Conservation (phyloP, 2,329 filamentous ascomycete genomes). For the Arthrinium phaeospermum region DNA sequence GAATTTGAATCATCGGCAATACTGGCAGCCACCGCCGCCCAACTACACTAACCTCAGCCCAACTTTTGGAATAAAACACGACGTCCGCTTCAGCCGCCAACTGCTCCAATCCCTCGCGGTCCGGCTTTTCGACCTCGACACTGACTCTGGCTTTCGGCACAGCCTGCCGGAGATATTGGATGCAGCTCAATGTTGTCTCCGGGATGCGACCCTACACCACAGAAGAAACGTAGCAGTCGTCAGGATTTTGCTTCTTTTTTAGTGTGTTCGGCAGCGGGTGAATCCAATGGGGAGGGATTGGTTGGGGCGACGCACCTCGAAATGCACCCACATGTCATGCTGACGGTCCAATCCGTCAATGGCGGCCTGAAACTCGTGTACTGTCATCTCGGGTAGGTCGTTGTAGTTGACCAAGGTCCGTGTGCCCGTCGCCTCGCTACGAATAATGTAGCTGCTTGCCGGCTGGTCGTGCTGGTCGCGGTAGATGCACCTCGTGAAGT, state of each 20-base stretch:
- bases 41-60: slow-evolving; percentile 65
- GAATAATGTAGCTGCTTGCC: slow-evolving; percentile 73
- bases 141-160: slow-evolving; percentile 60
- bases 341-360: slow-evolving; percentile 45
- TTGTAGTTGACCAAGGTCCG: slow-evolving; percentile 76
- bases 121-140: slow-evolving; percentile 76
- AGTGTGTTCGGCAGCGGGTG: slow-evolving; percentile 9
- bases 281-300: slow-evolving; percentile 5
- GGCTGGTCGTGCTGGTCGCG: slow-evolving; percentile 59
- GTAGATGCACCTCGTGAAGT: slow-evolving; percentile 64
- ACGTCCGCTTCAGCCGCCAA: slow-evolving; percentile 69
- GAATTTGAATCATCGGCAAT: not conserved
- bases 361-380: slow-evolving; percentile 60
- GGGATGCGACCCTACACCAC: slow-evolving; percentile 64
- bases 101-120: slow-evolving; percentile 61
- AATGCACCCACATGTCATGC: slow-evolving; percentile 69
- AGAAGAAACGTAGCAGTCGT: not conserved
- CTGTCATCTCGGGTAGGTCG: slow-evolving; percentile 70
- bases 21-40: not conserved
- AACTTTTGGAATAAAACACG: slow-evolving; percentile 75
- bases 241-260: slow-evolving; percentile 26
- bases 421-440: slow-evolving; percentile 62
- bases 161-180: slow-evolving; percentile 57
- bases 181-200: slow-evolving; percentile 63
- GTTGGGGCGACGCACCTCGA: slow-evolving; percentile 58